Evolutionary conservation across 768 basidiomycete genomes (phyloP), one percentile per base, ranked within the genome.

Genomic region (Rhodotorula kratochvilovae): DNA sequence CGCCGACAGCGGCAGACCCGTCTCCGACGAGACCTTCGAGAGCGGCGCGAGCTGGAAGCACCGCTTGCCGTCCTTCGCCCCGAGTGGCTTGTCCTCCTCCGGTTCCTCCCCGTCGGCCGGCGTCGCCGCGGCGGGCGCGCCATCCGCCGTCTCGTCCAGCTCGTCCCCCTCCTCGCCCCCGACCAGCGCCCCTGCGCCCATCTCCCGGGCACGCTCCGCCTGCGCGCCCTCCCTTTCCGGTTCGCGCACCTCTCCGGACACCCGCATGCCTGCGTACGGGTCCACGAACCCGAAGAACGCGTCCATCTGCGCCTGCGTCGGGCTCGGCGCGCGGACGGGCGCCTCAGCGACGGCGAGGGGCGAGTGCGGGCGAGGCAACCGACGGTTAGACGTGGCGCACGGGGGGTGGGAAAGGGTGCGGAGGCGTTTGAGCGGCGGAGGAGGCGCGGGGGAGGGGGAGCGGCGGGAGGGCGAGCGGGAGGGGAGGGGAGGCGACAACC

Each of bases 251-350:
- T 7, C 27, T 3, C 11, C 25, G 3, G 12, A 2, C 50, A 1
- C 13, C 10, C 23, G 27, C 7, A 13, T 10, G 23, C 7, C 50
- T 2, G 61, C n/a, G 21, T 23, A 25, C 5, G 46, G 61, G 16
- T 58, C 27, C n/a, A 57, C 56, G 62, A 42, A 73, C 16, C 72
- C 68, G 45, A 73, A 73, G 39, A 70, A 73, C 39, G 66, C 66
- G 48, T 73, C 72, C 72, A 73, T 73, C 48, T 73, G 65, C 6
- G 48, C 72, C 36, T 73, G 68, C 6, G 72, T 70, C 29, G 64
- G 69, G 39, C 64, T 70, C 13, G 19, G 0, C 8, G 6, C 39
- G 13, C 39, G 39, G 8, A 13, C 8, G 8, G 39, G 39, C 39
- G 39, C 8, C 39, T 13, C 39, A 39, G 8, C 39, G 39, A 13